phyloP scores from a whole-genome alignment of 495 filamentous ascomycete genomes.

The Aspergillus campestris region DNA sequence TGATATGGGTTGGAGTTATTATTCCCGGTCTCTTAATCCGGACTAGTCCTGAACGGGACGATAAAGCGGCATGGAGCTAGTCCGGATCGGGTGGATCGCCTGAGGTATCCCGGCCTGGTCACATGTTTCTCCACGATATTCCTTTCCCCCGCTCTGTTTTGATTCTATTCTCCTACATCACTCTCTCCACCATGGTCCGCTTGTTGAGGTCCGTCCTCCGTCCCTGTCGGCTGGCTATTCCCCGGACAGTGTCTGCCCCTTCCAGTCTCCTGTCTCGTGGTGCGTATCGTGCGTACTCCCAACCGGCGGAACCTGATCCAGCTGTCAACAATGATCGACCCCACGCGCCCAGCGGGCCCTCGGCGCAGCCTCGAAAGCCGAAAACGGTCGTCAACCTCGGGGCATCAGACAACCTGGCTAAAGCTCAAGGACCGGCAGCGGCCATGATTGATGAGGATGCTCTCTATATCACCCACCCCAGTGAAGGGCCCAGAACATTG shows the following conservation, averaged over 20 bases:
- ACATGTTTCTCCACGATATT: not conserved
- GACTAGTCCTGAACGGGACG: too few species aligned
- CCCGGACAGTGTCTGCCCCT: not conserved
- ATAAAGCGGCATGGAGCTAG: not conserved
- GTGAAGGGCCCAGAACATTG: not conserved
- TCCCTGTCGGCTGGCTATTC: not conserved
- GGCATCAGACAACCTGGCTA: too few species aligned
- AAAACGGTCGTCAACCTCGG: too few species aligned
- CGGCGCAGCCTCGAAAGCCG: too few species aligned
- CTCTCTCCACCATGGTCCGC: slow-evolving; percentile 2
- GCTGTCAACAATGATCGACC: too few species aligned
- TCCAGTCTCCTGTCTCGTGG: too few species aligned
- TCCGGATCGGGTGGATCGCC: not conserved
- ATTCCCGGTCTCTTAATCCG: not conserved
- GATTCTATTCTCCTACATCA: not conserved
- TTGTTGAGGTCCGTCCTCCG: slow-evolving; percentile 1
- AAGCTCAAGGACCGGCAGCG: too few species aligned
- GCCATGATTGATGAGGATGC: too few species aligned
- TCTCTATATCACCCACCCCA: not conserved
- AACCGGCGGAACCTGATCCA: too few species aligned
- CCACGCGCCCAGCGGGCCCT: too few species aligned
- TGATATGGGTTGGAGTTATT: not conserved
- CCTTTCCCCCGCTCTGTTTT: not conserved
- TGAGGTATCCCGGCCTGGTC: too few species aligned
- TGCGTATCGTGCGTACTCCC: too few species aligned